Conservation (phyloP, 345 rosid genomes). For the Populus davidiana region DNA sequence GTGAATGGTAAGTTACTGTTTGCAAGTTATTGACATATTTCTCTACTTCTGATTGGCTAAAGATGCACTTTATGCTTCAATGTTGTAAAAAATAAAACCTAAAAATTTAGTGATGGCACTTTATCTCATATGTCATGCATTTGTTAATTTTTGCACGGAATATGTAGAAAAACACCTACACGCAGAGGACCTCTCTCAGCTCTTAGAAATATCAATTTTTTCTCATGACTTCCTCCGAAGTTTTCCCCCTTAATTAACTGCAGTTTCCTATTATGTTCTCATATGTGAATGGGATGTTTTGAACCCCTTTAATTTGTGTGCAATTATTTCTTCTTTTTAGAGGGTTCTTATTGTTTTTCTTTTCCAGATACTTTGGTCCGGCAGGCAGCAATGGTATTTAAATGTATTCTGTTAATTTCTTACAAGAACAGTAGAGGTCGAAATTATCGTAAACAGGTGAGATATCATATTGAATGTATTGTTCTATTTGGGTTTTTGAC, state of each 20-base stretch:
- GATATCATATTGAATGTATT: not conserved
- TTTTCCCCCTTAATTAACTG: not conserved
- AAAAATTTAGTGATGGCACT: not conserved
- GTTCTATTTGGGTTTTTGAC: not conserved
- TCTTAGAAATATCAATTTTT: not conserved
- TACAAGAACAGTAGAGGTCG: slow-evolving; percentile 95
- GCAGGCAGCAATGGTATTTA: slow-evolving; percentile 85
- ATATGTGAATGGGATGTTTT: not conserved
- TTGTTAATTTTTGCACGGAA: not conserved
- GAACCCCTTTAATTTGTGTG: not conserved
- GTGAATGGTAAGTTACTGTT: slow-evolving; percentile 74
- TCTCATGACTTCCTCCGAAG: not conserved
- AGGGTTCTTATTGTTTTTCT: slow-evolving; percentile 14
- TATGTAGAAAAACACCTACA: not conserved
- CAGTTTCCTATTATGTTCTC: not conserved
- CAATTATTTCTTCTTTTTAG: not conserved
- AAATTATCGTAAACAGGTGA: slow-evolving; percentile 91
- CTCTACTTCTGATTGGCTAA: not conserved
- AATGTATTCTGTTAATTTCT: slow-evolving; percentile 81
- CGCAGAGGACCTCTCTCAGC: not conserved
- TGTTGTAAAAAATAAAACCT: not conserved
- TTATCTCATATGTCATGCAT: not conserved
- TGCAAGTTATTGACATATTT: slow-evolving; percentile 11
- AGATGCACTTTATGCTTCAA: not conserved
- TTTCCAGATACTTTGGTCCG: slow-evolving; percentile 85